A percentile compares a stretch with the other conserved stretches of the same genome.
These are phyloP conservation scores for Cicer cuneatum DNA, from an alignment of 306 rosid species.

Conservation along the genomic window DNA sequence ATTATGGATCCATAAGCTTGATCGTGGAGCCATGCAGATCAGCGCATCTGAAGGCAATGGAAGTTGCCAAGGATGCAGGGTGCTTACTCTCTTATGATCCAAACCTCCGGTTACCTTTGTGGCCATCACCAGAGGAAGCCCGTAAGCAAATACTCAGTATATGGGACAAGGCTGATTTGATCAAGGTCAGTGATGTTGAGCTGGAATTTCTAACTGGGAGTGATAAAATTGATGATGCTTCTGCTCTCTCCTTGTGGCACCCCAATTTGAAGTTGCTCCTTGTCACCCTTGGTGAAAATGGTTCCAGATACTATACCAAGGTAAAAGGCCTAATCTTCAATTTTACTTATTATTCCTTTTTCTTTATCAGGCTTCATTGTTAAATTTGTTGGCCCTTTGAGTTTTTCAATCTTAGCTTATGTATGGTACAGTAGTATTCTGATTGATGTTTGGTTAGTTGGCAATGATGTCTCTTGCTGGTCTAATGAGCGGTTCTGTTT, in stretches of 20 bases:
- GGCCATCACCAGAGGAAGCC: constrained; percentile 84
- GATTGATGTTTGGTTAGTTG: neutral
- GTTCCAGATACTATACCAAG: constrained; percentile 94
- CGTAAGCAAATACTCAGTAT: constrained; percentile 84
- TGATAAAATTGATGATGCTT: constrained; percentile 71
- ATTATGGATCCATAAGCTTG: constrained; percentile 94
- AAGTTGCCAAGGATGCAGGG: constrained; percentile 88
- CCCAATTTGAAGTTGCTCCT: constrained; percentile 85
- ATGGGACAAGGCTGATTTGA: constrained; percentile 88
- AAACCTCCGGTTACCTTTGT: constrained; percentile 74
- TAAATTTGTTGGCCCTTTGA: neutral
- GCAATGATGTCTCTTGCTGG: neutral
- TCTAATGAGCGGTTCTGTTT: neutral
- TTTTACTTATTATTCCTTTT: neutral
- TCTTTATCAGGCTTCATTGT: neutral
- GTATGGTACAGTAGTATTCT: neutral
- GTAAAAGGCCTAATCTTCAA: constrained; percentile 46
- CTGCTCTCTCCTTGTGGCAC: constrained; percentile 83
- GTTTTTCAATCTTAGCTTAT: neutral
- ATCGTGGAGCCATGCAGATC: constrained; percentile 99
- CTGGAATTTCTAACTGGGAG: constrained; percentile 81
- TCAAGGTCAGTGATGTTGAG: constrained; percentile 91
- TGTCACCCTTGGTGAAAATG: constrained; percentile 89
- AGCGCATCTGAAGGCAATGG: constrained; percentile 90
- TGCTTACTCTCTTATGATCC: constrained; percentile 89